phyloP scores from a whole-genome alignment of 2,329 filamentous ascomycete genomes.

The Fusarium lyarnte region DNA sequence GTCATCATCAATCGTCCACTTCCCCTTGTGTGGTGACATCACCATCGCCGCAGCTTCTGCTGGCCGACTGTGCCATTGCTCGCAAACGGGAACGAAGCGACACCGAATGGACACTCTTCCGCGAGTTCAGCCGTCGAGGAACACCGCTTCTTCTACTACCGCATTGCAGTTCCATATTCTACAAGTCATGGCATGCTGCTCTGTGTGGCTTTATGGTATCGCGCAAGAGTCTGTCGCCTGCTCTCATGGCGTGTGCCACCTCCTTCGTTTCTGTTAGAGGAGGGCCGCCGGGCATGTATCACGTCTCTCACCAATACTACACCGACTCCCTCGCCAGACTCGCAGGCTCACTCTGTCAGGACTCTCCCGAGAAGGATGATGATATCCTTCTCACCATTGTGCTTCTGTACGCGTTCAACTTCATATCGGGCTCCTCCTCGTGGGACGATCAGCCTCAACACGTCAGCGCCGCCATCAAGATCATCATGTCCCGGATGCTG shows the following conservation, averaged over 20 bases:
- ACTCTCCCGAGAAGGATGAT: not conserved
- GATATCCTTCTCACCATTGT: not conserved
- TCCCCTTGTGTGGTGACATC: accelerated
- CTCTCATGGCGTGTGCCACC: not conserved
- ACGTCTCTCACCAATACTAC: not conserved
- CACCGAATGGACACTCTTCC: not conserved
- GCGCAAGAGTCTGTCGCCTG: not conserved
- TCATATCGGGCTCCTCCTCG: not conserved
- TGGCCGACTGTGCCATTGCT: not conserved
- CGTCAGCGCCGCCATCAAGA: not conserved
- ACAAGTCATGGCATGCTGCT: not conserved
- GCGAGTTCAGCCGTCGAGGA: not conserved
- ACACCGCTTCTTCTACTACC: not conserved
- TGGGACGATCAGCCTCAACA: not conserved
- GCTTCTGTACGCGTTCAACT: not conserved
- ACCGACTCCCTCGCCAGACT: not conserved
- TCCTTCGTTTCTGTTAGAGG: not conserved
- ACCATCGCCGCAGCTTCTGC: not conserved
- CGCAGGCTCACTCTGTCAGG: not conserved
- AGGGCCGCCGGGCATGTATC: accelerated
- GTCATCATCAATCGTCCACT: not conserved
- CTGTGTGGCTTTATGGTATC: not conserved
- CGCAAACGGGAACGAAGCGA: not conserved
- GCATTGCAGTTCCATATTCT: not conserved
- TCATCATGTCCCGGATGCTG: not conserved